These are phyloP conservation scores for Tulasnella sp. DNA, from an alignment of 768 basidiomycete species.

Conservation along the genomic window DNA sequence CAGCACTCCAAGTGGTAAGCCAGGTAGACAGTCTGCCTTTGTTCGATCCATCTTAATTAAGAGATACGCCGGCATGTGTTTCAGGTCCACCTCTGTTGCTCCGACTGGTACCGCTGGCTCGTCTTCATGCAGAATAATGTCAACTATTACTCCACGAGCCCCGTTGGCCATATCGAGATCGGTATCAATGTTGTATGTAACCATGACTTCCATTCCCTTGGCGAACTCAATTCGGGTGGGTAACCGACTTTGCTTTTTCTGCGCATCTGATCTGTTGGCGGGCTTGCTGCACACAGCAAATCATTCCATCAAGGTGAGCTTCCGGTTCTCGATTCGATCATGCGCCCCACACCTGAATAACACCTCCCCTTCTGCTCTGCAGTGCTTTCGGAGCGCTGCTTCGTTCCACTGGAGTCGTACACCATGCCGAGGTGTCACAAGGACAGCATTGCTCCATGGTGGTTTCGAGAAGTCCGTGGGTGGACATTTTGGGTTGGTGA, in stretches of 20 bases:
- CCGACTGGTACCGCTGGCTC: constrained; percentile 30
- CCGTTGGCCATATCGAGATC: constrained; percentile 35
- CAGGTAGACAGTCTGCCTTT: constrained; percentile 20
- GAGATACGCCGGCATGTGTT: constrained; percentile 27
- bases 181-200: constrained; percentile 30
- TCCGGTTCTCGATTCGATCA: constrained; percentile 23
- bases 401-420: constrained; percentile 33
- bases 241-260: constrained; percentile 27
- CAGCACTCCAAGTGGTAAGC: constrained; percentile 27
- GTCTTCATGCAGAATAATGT: constrained; percentile 28
- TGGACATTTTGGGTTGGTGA: constrained; percentile 17
- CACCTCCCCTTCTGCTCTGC: constrained; percentile 21
- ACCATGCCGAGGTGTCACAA: constrained; percentile 33
- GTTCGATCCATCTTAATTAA: constrained; percentile 22
- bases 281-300: neutral
- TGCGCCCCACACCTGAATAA: constrained; percentile 28
- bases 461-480: constrained; percentile 20
- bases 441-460: constrained; percentile 29
- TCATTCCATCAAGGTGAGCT: constrained; percentile 10
- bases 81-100: constrained; percentile 19
- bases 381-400: constrained; percentile 21
- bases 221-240: constrained; percentile 25
- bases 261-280: constrained; percentile 33
- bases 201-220: constrained; percentile 33
- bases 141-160: constrained; percentile 28